Base-by-base conservation (phyloP, 2,329 filamentous ascomycete species). In the Sphaceloma murrayae region DNA sequence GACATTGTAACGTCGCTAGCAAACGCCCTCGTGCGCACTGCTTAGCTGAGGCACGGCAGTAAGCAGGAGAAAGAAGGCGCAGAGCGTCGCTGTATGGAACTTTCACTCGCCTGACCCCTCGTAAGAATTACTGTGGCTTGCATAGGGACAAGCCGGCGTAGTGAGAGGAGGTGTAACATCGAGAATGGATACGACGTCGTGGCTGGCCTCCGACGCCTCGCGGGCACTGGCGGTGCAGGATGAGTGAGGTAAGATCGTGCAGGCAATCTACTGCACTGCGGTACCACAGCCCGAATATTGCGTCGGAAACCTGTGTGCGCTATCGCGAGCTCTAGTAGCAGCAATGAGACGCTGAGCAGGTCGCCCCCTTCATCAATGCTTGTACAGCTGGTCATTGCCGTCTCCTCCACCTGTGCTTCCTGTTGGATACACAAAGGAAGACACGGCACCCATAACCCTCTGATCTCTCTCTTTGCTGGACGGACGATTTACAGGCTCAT, bases 311-410 rank as follows among this genome's bases (percentile, higher is more conserved):
- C n/a, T n/a, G n/a, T n/a, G n/a, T n/a, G n/a, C n/a, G n/a, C n/a
- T n/a, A n/a, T n/a, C n/a, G n/a, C n/a, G n/a, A n/a, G n/a, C n/a
- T 27, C 24, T 11, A 27, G 24, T 22, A 7, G 36, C 22, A 40
- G 24, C 14, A 30, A n/a, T n/a, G n/a, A n/a, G n/a, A n/a, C n/a
- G n/a, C n/a, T n/a, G n/a, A n/a, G n/a, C n/a, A n/a, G n/a, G n/a
- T n/a, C n/a, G n/a, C n/a, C n/a, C n/a, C n/a, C n/a, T n/a, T n/a
- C n/a, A 27, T 27, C 6, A 7, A 7, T 7, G 24, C 11, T 19
- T 69, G 66, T 69, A 63, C 63, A 60, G 56, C 64, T 64, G 64
- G 67, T 68, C 67, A 69, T 69, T 69, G 67, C 67, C 66, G 56
- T 67, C 64, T 62, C 65, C 61, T 54, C 63, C 63, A 69, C 54